phyloP scores from a whole-genome alignment of 2,329 filamentous ascomycete species.

The Beauveria medogensis region DNA sequence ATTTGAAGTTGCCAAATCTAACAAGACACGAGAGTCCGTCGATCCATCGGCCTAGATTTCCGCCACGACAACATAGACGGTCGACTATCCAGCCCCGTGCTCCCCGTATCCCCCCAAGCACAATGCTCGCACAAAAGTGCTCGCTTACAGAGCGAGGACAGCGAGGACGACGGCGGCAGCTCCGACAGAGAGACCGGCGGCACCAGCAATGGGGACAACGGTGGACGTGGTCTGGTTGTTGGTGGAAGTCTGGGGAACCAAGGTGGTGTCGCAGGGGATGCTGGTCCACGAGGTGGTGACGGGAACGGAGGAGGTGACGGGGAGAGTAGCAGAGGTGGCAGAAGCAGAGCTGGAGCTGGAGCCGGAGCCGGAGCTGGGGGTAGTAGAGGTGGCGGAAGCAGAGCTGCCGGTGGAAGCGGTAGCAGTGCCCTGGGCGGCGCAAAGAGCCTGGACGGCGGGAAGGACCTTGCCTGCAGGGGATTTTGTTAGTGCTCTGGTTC shows the following conservation, averaged over 20 bases:
- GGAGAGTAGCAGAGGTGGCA: constrained; percentile 3
- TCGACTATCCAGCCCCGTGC: background rate
- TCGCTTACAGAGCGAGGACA: constrained; percentile 30
- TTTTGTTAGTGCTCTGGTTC: constrained; percentile 13
- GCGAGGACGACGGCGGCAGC: constrained; percentile 25
- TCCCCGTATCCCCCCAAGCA: background rate
- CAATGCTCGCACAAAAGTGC: background rate
- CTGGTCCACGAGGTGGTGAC: constrained; percentile 2
- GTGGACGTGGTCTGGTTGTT: constrained; percentile 7
- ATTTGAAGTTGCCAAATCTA: background rate
- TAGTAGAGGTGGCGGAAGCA: constrained; percentile 8
- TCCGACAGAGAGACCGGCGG: constrained; percentile 24
- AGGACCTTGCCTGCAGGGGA: constrained; percentile 28
- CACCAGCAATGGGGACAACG: constrained; percentile 16
- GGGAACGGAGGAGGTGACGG: constrained; percentile 3
- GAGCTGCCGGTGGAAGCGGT: background rate
- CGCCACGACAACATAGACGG: background rate
- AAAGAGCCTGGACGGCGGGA: constrained; percentile 29
- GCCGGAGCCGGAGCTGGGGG: constrained; percentile 8
- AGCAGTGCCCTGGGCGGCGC: constrained; percentile 16
- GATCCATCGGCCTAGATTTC: background rate
- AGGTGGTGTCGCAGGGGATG: constrained; percentile 12
- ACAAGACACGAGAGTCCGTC: too few relatives aligned
- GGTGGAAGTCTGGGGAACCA: background rate
- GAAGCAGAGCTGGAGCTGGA: constrained; percentile 5